Conservation (phyloP, 257 asterid species). For the Scutellaria galericulata region DNA sequence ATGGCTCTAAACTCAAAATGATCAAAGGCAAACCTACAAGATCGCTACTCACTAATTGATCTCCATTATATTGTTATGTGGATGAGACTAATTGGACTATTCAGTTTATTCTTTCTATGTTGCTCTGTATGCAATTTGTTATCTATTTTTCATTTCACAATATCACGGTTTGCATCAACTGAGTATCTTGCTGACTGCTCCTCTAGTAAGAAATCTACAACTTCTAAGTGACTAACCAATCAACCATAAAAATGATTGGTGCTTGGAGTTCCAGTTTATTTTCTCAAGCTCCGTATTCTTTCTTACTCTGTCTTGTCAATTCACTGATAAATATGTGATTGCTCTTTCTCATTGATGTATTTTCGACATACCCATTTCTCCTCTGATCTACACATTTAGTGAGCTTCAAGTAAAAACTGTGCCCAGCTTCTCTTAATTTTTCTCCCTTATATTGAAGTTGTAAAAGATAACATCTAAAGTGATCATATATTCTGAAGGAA, state of each 20-base stretch:
- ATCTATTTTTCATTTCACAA: not conserved
- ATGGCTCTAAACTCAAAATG: conserved; percentile 33
- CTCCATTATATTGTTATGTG: conserved; percentile 4
- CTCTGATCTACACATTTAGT: no score
- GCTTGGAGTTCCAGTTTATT: not conserved
- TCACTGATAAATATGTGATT: not conserved
- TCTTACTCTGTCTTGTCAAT: not conserved
- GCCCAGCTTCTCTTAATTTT: not conserved
- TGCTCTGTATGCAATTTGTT: conserved; percentile 1
- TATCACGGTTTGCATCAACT: not conserved
- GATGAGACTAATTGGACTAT: not conserved
- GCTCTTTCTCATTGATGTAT: not conserved
- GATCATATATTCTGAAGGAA: no score
- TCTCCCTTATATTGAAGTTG: not conserved
- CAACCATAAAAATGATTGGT: not conserved
- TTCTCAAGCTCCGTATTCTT: not conserved
- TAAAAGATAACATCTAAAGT: not conserved
- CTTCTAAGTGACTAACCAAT: not conserved
- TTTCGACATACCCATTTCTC: no score
- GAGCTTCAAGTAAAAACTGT: no score
- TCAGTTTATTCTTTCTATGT: not conserved
- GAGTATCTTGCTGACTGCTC: not conserved
- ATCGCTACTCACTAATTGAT: not conserved
- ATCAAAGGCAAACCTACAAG: not conserved
- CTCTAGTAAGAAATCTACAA: not conserved